Evolutionary conservation across 164 flowering plant genomes (phyloP).

Genomic region (Sextonia rubra): DNA sequence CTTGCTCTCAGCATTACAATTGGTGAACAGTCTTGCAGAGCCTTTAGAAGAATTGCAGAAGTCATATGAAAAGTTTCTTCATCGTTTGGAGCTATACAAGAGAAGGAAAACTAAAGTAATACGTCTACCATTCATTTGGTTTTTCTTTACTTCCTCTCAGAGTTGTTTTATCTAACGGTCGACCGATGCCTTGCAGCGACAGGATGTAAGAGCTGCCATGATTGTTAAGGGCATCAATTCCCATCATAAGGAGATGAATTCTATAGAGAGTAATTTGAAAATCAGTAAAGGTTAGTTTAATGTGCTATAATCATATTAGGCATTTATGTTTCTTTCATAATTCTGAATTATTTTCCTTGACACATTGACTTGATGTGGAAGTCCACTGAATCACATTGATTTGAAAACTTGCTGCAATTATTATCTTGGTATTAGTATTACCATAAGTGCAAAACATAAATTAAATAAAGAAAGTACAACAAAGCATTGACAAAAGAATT

Average conservation of each 20-base stretch:
- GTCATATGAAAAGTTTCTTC: slow-evolving; percentile 80
- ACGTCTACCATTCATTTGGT: slow-evolving; percentile 8
- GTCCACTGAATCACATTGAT: not conserved
- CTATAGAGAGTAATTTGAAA: not conserved
- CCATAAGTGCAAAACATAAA: too few relatives aligned
- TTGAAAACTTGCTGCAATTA: not conserved
- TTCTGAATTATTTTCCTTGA: not conserved
- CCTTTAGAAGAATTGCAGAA: slow-evolving; percentile 74
- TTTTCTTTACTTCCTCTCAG: slow-evolving; percentile 2
- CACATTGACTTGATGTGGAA: not conserved
- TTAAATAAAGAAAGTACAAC: not conserved
- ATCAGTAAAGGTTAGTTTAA: slow-evolving; percentile 5
- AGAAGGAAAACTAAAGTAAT: slow-evolving; percentile 53
- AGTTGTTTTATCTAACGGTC: slow-evolving; percentile 20
- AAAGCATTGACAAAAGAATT: not conserved
- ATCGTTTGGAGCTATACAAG: slow-evolving; percentile 55
- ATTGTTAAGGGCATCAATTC: slow-evolving; percentile 13
- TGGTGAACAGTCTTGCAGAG: slow-evolving; percentile 72
- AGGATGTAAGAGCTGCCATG: slow-evolving; percentile 33
- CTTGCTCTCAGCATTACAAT: not conserved
- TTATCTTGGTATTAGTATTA: not conserved
- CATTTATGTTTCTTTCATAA: not conserved
- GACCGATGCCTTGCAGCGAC: slow-evolving; percentile 28
- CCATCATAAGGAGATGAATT: slow-evolving; percentile 5
- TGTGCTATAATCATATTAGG: not conserved